phyloP scores from a whole-genome alignment of 306 rosid genomes.

The Leucaena leucocephala region DNA sequence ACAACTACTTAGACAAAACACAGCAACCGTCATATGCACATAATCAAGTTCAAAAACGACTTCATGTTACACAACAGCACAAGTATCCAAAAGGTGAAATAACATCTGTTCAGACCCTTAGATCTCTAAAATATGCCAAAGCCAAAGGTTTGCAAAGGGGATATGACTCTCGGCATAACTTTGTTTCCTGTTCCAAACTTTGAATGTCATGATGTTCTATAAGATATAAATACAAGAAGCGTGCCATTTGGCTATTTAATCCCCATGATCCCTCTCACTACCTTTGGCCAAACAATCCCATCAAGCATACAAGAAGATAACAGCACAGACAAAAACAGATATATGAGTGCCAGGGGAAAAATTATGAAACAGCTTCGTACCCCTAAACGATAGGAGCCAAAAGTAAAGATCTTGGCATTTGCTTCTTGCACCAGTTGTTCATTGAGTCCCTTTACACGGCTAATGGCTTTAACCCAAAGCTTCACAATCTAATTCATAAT shows the following conservation, averaged over 20 bases:
- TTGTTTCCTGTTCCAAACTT: neutral
- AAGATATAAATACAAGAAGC: slow-evolving; percentile 18
- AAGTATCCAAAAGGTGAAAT: neutral
- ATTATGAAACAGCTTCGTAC: slow-evolving; percentile 46
- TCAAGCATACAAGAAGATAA: slow-evolving; percentile 20
- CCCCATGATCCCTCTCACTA: neutral
- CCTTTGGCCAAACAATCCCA: slow-evolving; percentile 16
- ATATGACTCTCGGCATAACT: neutral
- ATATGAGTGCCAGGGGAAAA: neutral
- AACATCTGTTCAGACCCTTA: slow-evolving; percentile 1
- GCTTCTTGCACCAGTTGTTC: slow-evolving; percentile 93
- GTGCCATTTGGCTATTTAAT: slow-evolving; percentile 20
- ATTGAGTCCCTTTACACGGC: slow-evolving; percentile 85
- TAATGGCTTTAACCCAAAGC: slow-evolving; percentile 82
- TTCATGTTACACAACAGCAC: slow-evolving; percentile 5
- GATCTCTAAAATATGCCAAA: neutral
- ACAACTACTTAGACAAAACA: neutral
- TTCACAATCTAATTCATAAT: slow-evolving; percentile 77
- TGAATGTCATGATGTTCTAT: slow-evolving; percentile 10
- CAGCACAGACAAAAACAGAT: neutral
- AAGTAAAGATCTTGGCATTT: slow-evolving; percentile 96
- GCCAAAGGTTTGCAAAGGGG: neutral
- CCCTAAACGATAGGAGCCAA: slow-evolving; percentile 96
- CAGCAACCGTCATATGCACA: slow-evolving; percentile 9
- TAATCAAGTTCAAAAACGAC: slow-evolving; percentile 15